These are phyloP conservation scores for Sindora glabra DNA, from an alignment of 306 rosid genomes.

Conservation along the genomic window DNA sequence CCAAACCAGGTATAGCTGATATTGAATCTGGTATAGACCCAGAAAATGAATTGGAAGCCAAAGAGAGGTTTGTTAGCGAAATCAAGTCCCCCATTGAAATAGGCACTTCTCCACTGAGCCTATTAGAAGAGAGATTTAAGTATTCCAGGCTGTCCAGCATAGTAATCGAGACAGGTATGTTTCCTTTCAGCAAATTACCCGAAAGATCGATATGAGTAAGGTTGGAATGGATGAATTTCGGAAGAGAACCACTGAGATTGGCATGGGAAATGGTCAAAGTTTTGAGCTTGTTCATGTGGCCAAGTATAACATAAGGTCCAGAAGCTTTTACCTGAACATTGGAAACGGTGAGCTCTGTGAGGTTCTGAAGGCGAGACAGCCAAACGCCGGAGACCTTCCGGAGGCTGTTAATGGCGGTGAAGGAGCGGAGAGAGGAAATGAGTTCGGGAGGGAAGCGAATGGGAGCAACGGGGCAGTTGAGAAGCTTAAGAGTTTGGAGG, in stretches of 20 bases:
- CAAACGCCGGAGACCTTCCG: conserved; percentile 64
- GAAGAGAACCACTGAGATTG: conserved; percentile 66
- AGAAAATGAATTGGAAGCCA: conserved; percentile 68
- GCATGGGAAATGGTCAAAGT: conserved; percentile 63
- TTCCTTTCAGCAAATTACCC: conserved; percentile 57
- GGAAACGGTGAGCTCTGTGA: conserved; percentile 70
- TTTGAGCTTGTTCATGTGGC: conserved; percentile 56
- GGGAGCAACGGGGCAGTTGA: conserved; percentile 79
- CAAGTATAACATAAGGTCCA: conserved; percentile 75
- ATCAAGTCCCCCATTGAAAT: conserved; percentile 64
- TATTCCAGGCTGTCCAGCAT: conserved; percentile 50
- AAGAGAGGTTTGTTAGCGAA: conserved; percentile 45
- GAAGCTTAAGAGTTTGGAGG: conserved; percentile 59
- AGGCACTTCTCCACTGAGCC: conserved; percentile 58
- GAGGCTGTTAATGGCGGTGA: conserved; percentile 59
- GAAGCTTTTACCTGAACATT: conserved; percentile 42
- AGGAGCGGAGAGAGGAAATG: conserved; percentile 57
- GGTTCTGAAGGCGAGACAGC: conserved; percentile 70
- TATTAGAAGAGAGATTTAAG: conserved; percentile 63
- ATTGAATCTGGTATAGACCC: conserved; percentile 70
- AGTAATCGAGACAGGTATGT: conserved; percentile 48
- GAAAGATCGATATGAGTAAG: conserved; percentile 76
- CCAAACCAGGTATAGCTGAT: conserved; percentile 54
- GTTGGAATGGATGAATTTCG: conserved; percentile 49
- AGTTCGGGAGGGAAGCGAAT: conserved; percentile 76